These are phyloP conservation scores for Populus trichocarpa DNA, from an alignment of 441 rosid genomes.

Conservation along the genomic window DNA sequence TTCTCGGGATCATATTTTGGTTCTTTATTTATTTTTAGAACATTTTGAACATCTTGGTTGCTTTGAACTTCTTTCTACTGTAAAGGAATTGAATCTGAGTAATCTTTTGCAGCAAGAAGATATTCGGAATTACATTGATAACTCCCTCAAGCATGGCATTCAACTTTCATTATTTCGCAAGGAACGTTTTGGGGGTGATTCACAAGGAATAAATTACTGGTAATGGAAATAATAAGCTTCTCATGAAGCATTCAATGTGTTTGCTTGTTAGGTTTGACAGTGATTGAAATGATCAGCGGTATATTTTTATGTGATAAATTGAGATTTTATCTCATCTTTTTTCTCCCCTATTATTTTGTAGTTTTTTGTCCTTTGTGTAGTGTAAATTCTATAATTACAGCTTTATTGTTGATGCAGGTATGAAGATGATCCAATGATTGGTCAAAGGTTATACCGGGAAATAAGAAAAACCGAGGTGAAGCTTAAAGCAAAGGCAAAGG, in stretches of 20 bases:
- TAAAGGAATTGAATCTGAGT: conserved; percentile 21
- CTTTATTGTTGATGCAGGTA: conserved; percentile 62
- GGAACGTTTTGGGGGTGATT: conserved; percentile 97
- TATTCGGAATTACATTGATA: conserved; percentile 81
- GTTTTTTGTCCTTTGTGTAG: conserved; percentile 10
- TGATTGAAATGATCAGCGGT: background rate
- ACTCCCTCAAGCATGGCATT: conserved; percentile 77
- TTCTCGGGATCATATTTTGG: background rate
- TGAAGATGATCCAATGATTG: conserved; percentile 89
- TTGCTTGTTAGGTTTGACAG: background rate
- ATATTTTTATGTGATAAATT: background rate
- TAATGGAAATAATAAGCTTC: conserved; percentile 31
- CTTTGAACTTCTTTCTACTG: background rate
- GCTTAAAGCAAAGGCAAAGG: conserved; percentile 65
- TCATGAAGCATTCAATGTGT: background rate
- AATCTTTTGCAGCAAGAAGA: conserved; percentile 86
- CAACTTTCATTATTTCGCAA: conserved; percentile 83
- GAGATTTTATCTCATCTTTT: background rate
- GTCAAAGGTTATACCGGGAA: conserved; percentile 94
- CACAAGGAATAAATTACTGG: conserved; percentile 92
- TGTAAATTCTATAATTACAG: conserved; percentile 10
- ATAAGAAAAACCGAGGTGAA: conserved; percentile 75
- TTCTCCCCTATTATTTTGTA: background rate
- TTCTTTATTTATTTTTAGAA: background rate
- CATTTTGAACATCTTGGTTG: background rate